Base-by-base conservation (phyloP, 2,329 filamentous ascomycete species). In the Sclerotinia subarctica region DNA sequence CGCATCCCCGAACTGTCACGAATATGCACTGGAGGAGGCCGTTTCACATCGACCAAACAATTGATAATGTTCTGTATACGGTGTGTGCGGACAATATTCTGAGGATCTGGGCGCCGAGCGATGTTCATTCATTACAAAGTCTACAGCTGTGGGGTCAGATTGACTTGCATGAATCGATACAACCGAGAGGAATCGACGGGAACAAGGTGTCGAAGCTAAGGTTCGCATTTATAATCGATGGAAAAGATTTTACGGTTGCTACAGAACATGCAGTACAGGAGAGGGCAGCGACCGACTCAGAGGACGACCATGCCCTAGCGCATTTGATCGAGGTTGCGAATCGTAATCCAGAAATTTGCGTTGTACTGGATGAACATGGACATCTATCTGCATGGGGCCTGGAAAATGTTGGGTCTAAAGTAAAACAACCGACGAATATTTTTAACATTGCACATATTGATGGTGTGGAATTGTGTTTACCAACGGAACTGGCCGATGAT, bases 361-460 rank as follows among this genome's bases (percentile, higher is more conserved):
- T 98, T 32, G 88, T 94, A 11, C 82, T 97, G 59, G 93, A 98
- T 78, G 88, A 89, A n/a, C 82, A 85, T 59, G 94, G 94, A 1
- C 88, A 89, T 72, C 92, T 98, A 90, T 93, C 92, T 52, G 93
- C 92, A 0, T 97, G 94, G 92, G 94, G 93, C 0, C 80, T 99
- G 67, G 94, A 98, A 77, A 94, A 94, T 75, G 86, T 96, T 26
- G 90, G 90, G 47, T 88, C 86, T 73, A 92, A 89, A 75, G 82
- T 84, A 44, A 87, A 86, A 72, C 86, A 86, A 69, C 83, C 85
- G 5, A 83, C 87, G 38, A 88, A 89, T 70, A 86, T 94, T n/a
- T 96, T 95, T 81, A 95, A 93, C 75, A 89, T 97, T 73, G 88
- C 92, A 1, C 91, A 96, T 75, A 86, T 94, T 35, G 87, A 91